Base-by-base conservation (phyloP, 176 grass and related monocot species). In the Calamus simplicifolius region DNA sequence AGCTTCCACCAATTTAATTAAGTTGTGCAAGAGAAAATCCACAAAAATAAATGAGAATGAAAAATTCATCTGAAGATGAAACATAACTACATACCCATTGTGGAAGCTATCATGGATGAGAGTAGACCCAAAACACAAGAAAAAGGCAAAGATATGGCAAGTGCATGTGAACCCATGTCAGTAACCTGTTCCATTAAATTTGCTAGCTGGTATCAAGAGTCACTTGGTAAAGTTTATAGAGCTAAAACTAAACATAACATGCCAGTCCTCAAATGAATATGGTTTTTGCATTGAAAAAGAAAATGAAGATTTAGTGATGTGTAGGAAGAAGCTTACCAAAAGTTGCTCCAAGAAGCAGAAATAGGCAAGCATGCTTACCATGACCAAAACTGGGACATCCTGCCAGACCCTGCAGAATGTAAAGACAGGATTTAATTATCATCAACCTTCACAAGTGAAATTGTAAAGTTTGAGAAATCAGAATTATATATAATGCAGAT, bases 271-370 rank as follows among this genome's bases (percentile, higher is more conserved):
- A 43, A 43, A 43, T 10, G 8, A 2, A 43, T 43, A 43, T 43
- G 35, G 35, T 43, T 43, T 38, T 43, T 43, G 7, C 35, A 13
- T 59, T 51, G 23, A 73, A 70, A 70, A 67, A 57, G 2, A 29
- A 60, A 48, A 50, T 49, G 38, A 69, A 75, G 31, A 43, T 1
- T 13, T 43, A 12, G 35, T 43, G 18, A 66, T 72, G 51, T 12
- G 14, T 0, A 79, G 29, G 25, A 30, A 27, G 23, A 48, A 5
- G 69, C 93, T 73, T 28, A 98, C 93, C 75, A 98, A 74, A 83
- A 98, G 93, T 81, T 98, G 88, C 78, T 92, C 93, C 79, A 98
- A 80, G 79, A 98, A 98, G 80, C 93, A 98, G 67, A 98, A 98
- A 86, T 98, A 98, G 0, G 93, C 93, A 25, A 98, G 88, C 87